These are phyloP conservation scores for Euphorbia corollata DNA, from an alignment of 441 rosid genomes.

Conservation along the genomic window DNA sequence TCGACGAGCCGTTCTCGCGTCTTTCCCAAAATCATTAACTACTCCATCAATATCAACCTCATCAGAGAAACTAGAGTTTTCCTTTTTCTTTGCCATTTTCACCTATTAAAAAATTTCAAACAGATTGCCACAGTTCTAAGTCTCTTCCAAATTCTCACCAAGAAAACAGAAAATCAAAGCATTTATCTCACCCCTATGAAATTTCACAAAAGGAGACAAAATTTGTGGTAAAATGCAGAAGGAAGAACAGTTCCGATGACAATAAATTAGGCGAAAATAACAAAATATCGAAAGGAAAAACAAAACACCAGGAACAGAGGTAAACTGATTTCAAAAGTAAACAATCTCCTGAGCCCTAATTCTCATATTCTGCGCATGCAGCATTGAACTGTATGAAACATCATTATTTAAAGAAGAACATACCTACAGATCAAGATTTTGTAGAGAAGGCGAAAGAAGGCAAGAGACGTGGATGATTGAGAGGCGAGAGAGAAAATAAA, in stretches of 20 bases:
- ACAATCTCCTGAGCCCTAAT: background rate
- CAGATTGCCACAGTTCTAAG: background rate
- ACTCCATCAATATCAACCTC: background rate
- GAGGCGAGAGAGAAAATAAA: background rate
- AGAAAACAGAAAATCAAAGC: background rate
- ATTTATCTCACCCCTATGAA: background rate
- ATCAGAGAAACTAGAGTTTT: background rate
- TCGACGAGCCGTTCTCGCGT: background rate
- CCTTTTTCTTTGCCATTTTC: background rate
- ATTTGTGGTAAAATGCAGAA: too few relatives aligned
- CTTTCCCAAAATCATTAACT: conserved; percentile 4
- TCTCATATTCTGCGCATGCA: background rate
- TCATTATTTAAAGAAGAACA: too few relatives aligned
- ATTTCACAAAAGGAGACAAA: too few relatives aligned
- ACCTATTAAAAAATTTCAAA: background rate
- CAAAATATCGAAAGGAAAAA: too few relatives aligned
- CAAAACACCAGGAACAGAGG: background rate
- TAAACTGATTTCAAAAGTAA: background rate
- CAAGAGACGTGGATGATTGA: background rate
- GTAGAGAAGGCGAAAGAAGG: background rate
- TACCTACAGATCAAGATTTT: background rate
- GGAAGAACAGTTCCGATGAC: too few relatives aligned
- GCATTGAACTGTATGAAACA: too few relatives aligned
- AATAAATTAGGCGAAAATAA: too few relatives aligned
- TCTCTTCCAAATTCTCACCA: background rate